Percentiles rank a stretch among this genome's conserved stretches.
phyloP scores from a whole-genome alignment of 2,329 filamentous ascomycete genomes.

The Bipolaris cookei region DNA sequence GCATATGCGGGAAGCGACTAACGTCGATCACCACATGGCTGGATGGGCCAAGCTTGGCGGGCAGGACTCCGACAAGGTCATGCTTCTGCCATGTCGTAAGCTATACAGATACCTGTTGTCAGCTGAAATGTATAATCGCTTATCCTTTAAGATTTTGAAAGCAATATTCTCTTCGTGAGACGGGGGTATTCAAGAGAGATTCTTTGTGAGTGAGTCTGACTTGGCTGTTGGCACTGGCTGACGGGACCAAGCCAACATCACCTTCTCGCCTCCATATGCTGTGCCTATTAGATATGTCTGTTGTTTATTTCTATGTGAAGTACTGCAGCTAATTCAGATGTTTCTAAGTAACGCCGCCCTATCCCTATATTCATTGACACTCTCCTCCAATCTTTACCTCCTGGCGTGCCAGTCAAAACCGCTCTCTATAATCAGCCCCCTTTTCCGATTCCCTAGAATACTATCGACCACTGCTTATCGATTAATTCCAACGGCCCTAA shows the following conservation, averaged over 20 bases:
- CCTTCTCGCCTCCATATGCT: conserved; percentile 21
- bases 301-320: conserved; percentile 13
- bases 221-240: conserved; percentile 2
- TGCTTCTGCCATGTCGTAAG: conserved; percentile 6
- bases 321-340: conserved; percentile 11
- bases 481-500: conserved; percentile 5
- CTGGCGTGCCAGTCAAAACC: background rate
- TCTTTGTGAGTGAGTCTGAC: conserved; percentile 11
- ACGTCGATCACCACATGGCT: conserved; percentile 17
- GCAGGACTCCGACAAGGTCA: conserved; percentile 1
- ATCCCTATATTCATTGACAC: conserved; percentile 7
- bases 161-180: conserved; percentile 7
- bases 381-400: conserved; percentile 7
- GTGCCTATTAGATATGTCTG: conserved; percentile 20
- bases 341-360: conserved; percentile 8
- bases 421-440: background rate
- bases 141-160: conserved; percentile 6
- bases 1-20: conserved; percentile 6
- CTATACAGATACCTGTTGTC: background rate
- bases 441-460: background rate
- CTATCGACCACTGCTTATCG: background rate
- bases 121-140: conserved; percentile 6
- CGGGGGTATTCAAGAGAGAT: conserved; percentile 11
- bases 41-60: conserved; percentile 7
- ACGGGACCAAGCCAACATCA: conserved; percentile 16